A percentile compares a stretch with the other conserved stretches of the same genome.
These are phyloP conservation scores for Termitomyces sp. DNA, from an alignment of 1,284 basidiomycete genomes.

Conservation along the genomic window DNA sequence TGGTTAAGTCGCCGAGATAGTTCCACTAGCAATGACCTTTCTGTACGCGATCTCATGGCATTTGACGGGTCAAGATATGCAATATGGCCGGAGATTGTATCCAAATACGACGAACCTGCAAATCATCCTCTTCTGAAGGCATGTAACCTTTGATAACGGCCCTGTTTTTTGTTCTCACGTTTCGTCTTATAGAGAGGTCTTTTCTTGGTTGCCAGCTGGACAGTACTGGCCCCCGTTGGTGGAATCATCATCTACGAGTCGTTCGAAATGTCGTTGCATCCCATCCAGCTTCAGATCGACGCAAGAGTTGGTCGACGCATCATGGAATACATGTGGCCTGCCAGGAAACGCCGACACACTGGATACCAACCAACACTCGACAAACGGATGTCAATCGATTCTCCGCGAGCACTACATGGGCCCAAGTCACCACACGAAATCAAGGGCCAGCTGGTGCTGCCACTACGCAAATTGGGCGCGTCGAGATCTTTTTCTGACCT, in stretches of 20 bases:
- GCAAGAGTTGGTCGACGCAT: conserved; percentile 77
- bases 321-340: conserved; percentile 87
- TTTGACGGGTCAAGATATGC: conserved; percentile 87
- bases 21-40: conserved; percentile 77
- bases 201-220: conserved; percentile 75
- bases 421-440: conserved; percentile 24
- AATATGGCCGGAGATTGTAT: conserved; percentile 85
- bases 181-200: conserved; percentile 44
- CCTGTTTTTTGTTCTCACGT: conserved; percentile 1
- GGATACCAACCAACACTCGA: conserved; percentile 16
- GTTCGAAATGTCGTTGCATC: conserved; percentile 82
- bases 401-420: conserved; percentile 30
- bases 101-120: conserved; percentile 64
- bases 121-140: conserved; percentile 69
- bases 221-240: conserved; percentile 83
- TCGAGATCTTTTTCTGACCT: conserved; percentile 72
- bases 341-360: conserved; percentile 42
- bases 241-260: conserved; percentile 90
- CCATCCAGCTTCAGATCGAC: conserved; percentile 85
- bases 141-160: conserved; percentile 15
- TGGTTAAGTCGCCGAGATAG: conserved; percentile 90
- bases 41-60: conserved; percentile 76
- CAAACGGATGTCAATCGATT: conserved; percentile 33
- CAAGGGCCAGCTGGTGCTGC: conserved; percentile 24
- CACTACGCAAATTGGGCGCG: conserved; percentile 46